These are phyloP conservation scores for Cyclanthera cordifolia DNA, from an alignment of 306 rosid genomes.

Conservation along the genomic window DNA sequence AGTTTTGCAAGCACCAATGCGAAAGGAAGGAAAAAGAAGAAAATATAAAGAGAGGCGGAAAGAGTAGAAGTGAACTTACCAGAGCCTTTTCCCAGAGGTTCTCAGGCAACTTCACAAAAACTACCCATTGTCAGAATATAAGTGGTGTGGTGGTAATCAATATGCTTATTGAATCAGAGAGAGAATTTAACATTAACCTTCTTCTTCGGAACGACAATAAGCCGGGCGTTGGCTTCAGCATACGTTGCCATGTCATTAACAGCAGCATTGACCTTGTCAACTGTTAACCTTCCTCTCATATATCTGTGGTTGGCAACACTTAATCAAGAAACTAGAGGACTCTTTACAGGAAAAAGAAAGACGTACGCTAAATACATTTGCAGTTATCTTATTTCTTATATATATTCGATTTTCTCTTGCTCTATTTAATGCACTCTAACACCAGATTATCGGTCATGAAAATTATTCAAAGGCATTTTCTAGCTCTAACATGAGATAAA, in stretches of 20 bases:
- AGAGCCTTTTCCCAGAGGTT: conserved; percentile 69
- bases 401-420: background rate
- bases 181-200: conserved; percentile 35
- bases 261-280: conserved; percentile 83
- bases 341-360: conserved; percentile 1
- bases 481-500: background rate
- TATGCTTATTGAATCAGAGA: conserved; percentile 13
- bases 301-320: conserved; percentile 36
- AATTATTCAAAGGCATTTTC: background rate
- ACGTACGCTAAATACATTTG: background rate
- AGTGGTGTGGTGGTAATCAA: background rate
- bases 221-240: conserved; percentile 75
- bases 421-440: background rate
- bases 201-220: conserved; percentile 64
- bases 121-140: conserved; percentile 22
- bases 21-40: background rate
- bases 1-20: background rate
- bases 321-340: background rate
- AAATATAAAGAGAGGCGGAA: background rate
- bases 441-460: background rate
- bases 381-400: background rate
- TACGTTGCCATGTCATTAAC: conserved; percentile 67
- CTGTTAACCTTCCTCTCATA: conserved; percentile 92
- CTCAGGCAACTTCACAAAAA: conserved; percentile 57
- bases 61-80: conserved; percentile 41